Evolutionary conservation across 2,329 filamentous ascomycete species (phyloP), one percentile per base, ranked within the genome.

Genomic region (Tolypocladium endophyticum): DNA sequence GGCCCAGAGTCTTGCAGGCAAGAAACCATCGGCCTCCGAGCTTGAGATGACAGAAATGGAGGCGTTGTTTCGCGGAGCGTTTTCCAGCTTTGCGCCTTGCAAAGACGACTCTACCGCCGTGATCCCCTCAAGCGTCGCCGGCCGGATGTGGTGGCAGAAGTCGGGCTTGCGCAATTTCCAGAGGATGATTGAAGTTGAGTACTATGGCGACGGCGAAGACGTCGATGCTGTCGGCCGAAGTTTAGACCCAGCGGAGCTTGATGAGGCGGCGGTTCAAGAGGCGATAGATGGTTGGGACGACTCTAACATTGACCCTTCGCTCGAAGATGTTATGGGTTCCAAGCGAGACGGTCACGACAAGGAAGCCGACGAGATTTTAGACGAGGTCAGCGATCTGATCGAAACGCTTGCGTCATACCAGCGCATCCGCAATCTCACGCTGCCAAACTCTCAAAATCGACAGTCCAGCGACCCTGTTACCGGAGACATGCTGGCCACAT

Each of bases 381-480:
- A 85, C 60, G 87, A 90, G 53, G 87, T 92, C 39, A 89, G 87
- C 1, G 88, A 91, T 67, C 77, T 92, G 65, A 83, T 93, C 57
- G 85, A 91, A 70, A 91, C 88, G 1, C 77, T 93, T 12, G 80
- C 88, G 25, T 93, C 89, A 0, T 87, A 90, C 70, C 89, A 93
- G 73, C 84, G 88, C 63, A 92, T 90, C 69, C 87, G 89, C 61
- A 89, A 91, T 67, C 79, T 88, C 53, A 84, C 84, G 2, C 73
- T 91, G 28, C 83, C 85, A 12, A 86, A 82, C 59, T 85, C 84
- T 60, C 81, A 87, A 66, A 83, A 80, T 64, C 79, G 83, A 23
- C 81, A 82, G 63, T 80, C 79, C 3, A 80, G 82, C 57, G 83
- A 87, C 61, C 85, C 87, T 4, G 81, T 86, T 25, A 81, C 84